Conservation (phyloP, 176 grass and related monocot genomes). For the Carex cristatella region DNA sequence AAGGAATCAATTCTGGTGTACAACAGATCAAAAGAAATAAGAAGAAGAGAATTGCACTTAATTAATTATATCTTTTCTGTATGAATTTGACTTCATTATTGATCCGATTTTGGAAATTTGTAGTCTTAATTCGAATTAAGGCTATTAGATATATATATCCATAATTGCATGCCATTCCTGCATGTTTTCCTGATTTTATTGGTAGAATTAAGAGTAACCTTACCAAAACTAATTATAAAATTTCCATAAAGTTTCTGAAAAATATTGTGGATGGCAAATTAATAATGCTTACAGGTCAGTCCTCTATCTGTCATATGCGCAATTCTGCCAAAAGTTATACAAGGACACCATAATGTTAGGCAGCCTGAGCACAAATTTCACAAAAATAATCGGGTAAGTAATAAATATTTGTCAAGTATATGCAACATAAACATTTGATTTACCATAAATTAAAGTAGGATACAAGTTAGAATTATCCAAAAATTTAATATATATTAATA, state of each 20-base stretch:
- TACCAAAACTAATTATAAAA: neutral
- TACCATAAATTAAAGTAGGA: too few species aligned
- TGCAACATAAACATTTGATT: too few species aligned
- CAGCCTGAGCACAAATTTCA: neutral
- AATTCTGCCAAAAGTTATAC: slow-evolving; percentile 15
- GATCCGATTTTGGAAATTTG: neutral
- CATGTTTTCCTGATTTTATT: neutral
- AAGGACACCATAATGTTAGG: slow-evolving; percentile 10
- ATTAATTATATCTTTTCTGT: neutral
- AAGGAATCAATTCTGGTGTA: neutral
- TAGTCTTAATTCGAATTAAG: neutral
- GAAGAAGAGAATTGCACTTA: neutral
- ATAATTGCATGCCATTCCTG: too few species aligned
- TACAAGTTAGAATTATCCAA: too few species aligned
- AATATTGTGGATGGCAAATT: neutral
- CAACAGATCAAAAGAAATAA: neutral
- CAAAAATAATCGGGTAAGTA: neutral
- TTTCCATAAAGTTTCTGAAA: neutral
- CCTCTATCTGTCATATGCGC: slow-evolving; percentile 3
- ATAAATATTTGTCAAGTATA: too few species aligned
- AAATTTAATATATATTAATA: too few species aligned
- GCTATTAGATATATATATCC: neutral
- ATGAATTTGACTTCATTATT: neutral
- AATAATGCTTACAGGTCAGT: neutral
- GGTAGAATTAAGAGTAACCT: neutral